Conservation (phyloP, 2,329 filamentous ascomycete species). For the Hymenotorrendiella dingleyae region DNA sequence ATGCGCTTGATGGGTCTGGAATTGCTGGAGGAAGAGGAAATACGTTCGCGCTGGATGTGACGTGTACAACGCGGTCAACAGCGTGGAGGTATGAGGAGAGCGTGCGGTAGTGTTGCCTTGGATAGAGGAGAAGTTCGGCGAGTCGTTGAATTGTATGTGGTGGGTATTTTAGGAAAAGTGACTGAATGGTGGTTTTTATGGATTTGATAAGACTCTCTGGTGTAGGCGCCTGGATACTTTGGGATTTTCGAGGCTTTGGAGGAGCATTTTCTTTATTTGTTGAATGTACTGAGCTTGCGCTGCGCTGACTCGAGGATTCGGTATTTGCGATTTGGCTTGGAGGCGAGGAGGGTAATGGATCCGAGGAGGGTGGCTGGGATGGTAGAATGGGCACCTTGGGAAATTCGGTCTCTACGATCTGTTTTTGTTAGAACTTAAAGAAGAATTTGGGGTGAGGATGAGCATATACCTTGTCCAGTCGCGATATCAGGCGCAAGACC, state of each 20-base stretch:
- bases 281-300: conserved; percentile 36
- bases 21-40: conserved; percentile 75
- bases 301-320: conserved; percentile 20
- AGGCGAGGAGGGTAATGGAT: conserved; percentile 47
- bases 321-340: conserved; percentile 41
- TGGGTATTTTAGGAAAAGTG: conserved; percentile 66
- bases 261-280: conserved; percentile 65
- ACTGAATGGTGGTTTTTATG: conserved; percentile 55
- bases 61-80: conserved; percentile 82
- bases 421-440: background rate
- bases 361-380: conserved; percentile 35
- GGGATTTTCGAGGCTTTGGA: conserved; percentile 26
- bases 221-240: conserved; percentile 54
- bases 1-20: conserved; percentile 50
- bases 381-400: conserved; percentile 41
- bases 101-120: conserved; percentile 72
- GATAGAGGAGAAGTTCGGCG: conserved; percentile 74
- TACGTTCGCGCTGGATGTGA: conserved; percentile 72
- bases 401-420: conserved; percentile 20
- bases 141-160: conserved; percentile 92
- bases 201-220: conserved; percentile 56
- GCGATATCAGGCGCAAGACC: conserved; percentile 32
- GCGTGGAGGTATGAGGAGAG: conserved; percentile 84
- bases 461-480: conserved; percentile 31
- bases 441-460: background rate